Evolutionary conservation across 768 basidiomycete species (phyloP).

Genomic region (Hericium alpestre): DNA sequence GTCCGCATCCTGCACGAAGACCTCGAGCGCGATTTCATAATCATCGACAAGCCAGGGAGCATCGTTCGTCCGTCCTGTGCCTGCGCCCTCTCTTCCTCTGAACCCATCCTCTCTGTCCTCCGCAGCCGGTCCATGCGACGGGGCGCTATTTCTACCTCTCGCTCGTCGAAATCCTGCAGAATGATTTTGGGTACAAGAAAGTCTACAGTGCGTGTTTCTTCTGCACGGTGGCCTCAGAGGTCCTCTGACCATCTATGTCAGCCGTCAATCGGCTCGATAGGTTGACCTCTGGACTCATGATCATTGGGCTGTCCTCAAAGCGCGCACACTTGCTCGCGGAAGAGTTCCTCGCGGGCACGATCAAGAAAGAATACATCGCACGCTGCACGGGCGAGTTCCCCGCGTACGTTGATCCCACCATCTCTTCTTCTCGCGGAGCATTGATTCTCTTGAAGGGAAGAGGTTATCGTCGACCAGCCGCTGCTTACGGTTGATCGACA

Average conservation of each 20-base stretch:
- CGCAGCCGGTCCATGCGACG: constrained; percentile 82
- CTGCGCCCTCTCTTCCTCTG: not conserved
- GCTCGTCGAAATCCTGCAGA: constrained; percentile 73
- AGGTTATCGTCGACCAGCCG: constrained; percentile 77
- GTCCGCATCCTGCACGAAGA: constrained; percentile 75
- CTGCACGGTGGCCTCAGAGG: not conserved
- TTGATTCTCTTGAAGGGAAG: constrained; percentile 37
- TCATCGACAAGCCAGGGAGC: constrained; percentile 94
- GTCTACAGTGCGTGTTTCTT: constrained; percentile 58
- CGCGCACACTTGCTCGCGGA: constrained; percentile 61
- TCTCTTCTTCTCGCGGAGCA: not conserved
- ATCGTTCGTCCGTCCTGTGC: constrained; percentile 54
- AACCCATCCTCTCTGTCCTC: not conserved
- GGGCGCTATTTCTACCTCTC: constrained; percentile 88
- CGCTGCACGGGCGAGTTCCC: constrained; percentile 81
- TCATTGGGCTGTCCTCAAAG: constrained; percentile 65
- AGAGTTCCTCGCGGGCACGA: constrained; percentile 74
- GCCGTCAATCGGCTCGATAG: constrained; percentile 93
- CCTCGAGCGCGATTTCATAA: constrained; percentile 69
- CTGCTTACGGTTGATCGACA: constrained; percentile 89
- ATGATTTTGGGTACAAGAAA: constrained; percentile 74
- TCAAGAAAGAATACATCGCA: constrained; percentile 90
- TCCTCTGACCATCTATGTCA: constrained; percentile 21
- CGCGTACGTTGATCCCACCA: too few species aligned
- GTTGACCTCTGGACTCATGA: constrained; percentile 91